Evolutionary conservation across 73 alveolate genomes (phyloP).

Genomic region (Stentor coeruleus): DNA sequence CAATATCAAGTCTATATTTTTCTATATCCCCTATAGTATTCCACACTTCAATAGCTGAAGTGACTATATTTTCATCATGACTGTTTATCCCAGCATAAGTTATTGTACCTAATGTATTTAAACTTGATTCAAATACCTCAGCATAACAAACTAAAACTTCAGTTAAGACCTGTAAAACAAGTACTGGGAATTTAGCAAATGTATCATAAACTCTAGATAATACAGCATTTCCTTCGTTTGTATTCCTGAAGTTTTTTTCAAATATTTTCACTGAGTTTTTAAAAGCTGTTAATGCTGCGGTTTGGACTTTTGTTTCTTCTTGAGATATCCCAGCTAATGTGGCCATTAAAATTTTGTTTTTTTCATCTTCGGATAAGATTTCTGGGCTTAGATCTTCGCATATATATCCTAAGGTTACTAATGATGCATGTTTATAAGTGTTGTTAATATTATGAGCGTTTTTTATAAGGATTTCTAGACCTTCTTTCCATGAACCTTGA

Average conservation of each 20-base stretch:
- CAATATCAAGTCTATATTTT: slow-evolving; percentile 22
- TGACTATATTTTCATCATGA: slow-evolving; percentile 40
- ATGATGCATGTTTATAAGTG: too few relatives aligned
- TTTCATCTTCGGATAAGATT: slow-evolving; percentile 25
- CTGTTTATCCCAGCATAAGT: slow-evolving; percentile 34
- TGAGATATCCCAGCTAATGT: slow-evolving; percentile 22
- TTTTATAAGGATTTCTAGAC: too few relatives aligned
- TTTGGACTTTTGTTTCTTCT: slow-evolving; percentile 29
- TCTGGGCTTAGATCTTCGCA: slow-evolving; percentile 55
- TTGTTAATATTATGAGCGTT: too few relatives aligned
- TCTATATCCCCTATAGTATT: slow-evolving; percentile 61
- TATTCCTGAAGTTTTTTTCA: slow-evolving; percentile 30
- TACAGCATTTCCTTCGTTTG: slow-evolving; percentile 42
- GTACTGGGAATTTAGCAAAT: slow-evolving; percentile 31
- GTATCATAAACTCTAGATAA: neutral
- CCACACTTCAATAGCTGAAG: slow-evolving; percentile 61
- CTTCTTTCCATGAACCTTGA: too few relatives aligned
- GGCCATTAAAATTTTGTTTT: slow-evolving; percentile 34
- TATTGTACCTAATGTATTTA: slow-evolving; percentile 28
- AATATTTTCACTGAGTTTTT: slow-evolving; percentile 41
- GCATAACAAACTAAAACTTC: slow-evolving; percentile 49
- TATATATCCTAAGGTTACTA: slow-evolving; percentile 54
- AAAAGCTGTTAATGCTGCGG: slow-evolving; percentile 47
- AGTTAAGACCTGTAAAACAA: slow-evolving; percentile 38
- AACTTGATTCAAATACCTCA: slow-evolving; percentile 29